Evolutionary conservation across 2,329 filamentous ascomycete genomes (phyloP), one percentile per base, ranked within the genome.

Genomic region (Mycosphaerelloides madeirae): DNA sequence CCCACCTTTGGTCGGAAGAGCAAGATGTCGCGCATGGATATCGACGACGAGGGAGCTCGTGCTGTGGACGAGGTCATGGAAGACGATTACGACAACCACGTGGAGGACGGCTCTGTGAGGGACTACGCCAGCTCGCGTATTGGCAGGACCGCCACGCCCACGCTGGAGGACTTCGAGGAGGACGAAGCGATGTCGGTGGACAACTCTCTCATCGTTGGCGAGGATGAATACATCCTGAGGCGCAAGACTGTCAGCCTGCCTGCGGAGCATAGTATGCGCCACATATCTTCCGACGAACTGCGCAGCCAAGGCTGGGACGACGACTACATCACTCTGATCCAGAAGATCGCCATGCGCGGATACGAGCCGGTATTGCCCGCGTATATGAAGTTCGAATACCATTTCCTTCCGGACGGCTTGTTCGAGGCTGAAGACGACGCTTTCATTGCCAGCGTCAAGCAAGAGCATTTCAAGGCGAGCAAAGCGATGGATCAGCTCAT

Each of bases 361-460:
- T 74, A 72, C 41, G 77, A 80, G 61, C 73, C 78, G 8, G 59
- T 81, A 1, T 57, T 81, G 11, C 75, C 76, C 1, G 58, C 61
- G 11, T 65, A 65, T 48, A 80, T 77, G 76, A 64, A 67, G 34
- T 60, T 70, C 38, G 77, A 80, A 50, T 79, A 80, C 49, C 62
- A 64, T 7, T 77, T 72, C 13, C 57, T 81, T 12, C 78, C 78
- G 2, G 66, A 71, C 7, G 65, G 68, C 7, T 59, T 81, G 1
- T 81, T 81, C 60, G 69, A 71, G 7, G 60, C 65, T 9, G 52
- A 65, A 14, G 62, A 67, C 32, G 62, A 66, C 15, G 68, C 74
- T 0, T 70, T 75, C 48, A 71, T 81, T 45, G 66, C 69, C 34
- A 63, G 69, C 11, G 46, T 64, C 2, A 57, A 60, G 15, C 63